phyloP scores from a whole-genome alignment of 2,329 filamentous ascomycete genomes.

The Penicillium paneum region DNA sequence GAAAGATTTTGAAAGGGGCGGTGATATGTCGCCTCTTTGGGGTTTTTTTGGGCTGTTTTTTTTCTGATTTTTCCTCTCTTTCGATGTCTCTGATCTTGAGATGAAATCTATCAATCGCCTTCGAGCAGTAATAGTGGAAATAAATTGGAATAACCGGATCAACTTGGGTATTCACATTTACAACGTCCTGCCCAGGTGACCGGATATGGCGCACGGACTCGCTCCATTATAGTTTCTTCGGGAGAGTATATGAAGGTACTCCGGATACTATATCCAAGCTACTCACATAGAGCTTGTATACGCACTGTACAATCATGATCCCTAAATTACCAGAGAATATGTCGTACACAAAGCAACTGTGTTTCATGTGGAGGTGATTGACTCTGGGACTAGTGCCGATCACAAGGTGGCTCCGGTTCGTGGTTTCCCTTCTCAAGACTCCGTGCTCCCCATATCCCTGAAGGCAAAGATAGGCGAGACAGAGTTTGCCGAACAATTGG shows the following conservation, averaged over 20 bases:
- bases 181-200: not conserved
- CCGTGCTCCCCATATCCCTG: not conserved
- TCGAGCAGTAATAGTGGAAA: not conserved
- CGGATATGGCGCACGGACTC: not conserved
- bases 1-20: slow-evolving; percentile 20
- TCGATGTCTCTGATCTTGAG: not conserved
- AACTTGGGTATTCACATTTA: not conserved
- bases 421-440: slow-evolving; percentile 2
- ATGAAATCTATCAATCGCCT: not conserved
- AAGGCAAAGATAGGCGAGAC: slow-evolving; percentile 2
- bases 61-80: not conserved
- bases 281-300: not conserved
- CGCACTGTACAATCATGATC: not conserved
- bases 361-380: slow-evolving; percentile 13
- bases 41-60: not conserved
- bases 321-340: too few relatives aligned
- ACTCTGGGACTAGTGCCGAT: slow-evolving; percentile 22
- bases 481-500: not conserved
- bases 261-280: not conserved
- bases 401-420: slow-evolving; percentile 11
- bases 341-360: not conserved
- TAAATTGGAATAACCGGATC: not conserved
- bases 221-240: not conserved
- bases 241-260: not conserved
- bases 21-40: slow-evolving; percentile 14